Evolutionary conservation across 805 yeast genomes (phyloP).

Genomic region (Brettanomyces naardenensis): DNA sequence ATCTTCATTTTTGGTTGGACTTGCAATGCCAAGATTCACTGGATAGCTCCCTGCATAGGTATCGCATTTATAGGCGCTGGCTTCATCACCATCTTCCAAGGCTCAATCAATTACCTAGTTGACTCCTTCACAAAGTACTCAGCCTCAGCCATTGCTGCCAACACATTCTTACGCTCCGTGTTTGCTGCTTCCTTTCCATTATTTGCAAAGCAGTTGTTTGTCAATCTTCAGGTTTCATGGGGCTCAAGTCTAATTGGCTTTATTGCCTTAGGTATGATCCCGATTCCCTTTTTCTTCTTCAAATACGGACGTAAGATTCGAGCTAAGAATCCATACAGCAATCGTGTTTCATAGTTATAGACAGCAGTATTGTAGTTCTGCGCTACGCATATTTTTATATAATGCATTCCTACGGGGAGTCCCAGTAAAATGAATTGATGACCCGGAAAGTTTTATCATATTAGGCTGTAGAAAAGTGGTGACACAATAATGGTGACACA

Average conservation of each 20-base stretch:
- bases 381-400: too few species aligned
- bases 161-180: conserved; percentile 56
- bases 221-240: conserved; percentile 59
- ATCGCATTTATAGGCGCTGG: conserved; percentile 54
- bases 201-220: conserved; percentile 53
- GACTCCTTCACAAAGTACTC: conserved; percentile 64
- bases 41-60: conserved; percentile 55
- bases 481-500: too few species aligned
- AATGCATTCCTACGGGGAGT: too few species aligned
- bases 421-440: too few species aligned
- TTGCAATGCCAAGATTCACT: conserved; percentile 32
- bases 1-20: conserved; percentile 62
- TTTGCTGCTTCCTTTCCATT: conserved; percentile 67
- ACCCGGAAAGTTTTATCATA: too few species aligned
- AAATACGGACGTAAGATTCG: conserved; percentile 39
- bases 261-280: conserved; percentile 48
- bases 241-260: conserved; percentile 59
- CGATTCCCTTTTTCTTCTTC: conserved; percentile 54
- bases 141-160: conserved; percentile 48
- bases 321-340: conserved; percentile 8
- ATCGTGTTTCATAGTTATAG: background rate
- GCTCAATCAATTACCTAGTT: conserved; percentile 60
- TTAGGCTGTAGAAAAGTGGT: too few species aligned
- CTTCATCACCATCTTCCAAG: conserved; percentile 54
- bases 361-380: too few species aligned